Conservation (phyloP, 768 basidiomycete genomes). For the Mycena leptocephala region DNA sequence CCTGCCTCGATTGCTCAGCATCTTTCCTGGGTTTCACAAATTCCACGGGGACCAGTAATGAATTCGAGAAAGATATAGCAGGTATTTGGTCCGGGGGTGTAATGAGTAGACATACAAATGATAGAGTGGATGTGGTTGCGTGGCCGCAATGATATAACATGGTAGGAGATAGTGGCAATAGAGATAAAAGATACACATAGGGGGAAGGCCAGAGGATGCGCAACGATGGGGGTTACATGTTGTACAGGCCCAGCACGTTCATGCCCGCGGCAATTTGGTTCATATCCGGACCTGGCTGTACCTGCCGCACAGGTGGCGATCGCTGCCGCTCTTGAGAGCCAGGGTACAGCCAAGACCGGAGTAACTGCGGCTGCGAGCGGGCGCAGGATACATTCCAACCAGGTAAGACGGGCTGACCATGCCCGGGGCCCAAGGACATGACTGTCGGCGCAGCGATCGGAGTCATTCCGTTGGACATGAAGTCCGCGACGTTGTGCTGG, state of each 20-base stretch:
- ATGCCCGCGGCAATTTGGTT: conserved; percentile 15
- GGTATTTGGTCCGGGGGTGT: too few relatives aligned
- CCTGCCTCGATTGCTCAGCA: too few relatives aligned
- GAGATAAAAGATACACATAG: too few relatives aligned
- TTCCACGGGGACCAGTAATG: too few relatives aligned
- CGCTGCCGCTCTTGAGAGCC: background rate
- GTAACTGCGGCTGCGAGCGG: background rate
- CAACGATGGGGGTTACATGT: conserved; percentile 8
- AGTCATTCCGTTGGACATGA: conserved; percentile 28
- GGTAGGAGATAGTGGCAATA: too few relatives aligned
- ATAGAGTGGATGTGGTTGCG: too few relatives aligned
- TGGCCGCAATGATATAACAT: too few relatives aligned
- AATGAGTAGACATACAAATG: too few relatives aligned
- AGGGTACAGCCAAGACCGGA: background rate
- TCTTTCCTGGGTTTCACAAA: too few relatives aligned
- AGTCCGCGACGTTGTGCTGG: conserved; percentile 32
- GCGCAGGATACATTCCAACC: conserved; percentile 25
- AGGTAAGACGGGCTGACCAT: background rate
- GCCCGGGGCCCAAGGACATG: background rate
- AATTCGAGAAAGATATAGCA: too few relatives aligned
- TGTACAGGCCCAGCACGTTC: conserved; percentile 28
- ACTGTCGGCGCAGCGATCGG: conserved; percentile 3
- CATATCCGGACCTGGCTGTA: conserved; percentile 11
- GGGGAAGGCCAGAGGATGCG: too few relatives aligned
- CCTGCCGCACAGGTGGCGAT: conserved; percentile 1